Conservation (phyloP, 257 asterid genomes). For the Scutellaria minor region DNA sequence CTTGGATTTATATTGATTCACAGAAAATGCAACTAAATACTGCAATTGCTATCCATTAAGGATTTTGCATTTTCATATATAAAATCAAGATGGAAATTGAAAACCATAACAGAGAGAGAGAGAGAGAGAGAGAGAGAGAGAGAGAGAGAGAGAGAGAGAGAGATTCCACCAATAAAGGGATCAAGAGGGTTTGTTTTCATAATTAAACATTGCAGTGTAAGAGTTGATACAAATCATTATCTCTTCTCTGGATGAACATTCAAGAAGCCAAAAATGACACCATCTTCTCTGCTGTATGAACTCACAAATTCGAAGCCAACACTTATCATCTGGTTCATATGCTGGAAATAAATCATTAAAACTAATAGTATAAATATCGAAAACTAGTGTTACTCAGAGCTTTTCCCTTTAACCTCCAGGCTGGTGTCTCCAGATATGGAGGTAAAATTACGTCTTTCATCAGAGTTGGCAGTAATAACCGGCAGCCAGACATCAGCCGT, state of each 20-base stretch:
- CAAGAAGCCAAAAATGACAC: neutral
- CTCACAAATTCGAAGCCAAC: neutral
- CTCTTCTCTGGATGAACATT: neutral
- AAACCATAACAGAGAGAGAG: too few species aligned
- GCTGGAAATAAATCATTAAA: constrained; percentile 28
- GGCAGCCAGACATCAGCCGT: constrained; percentile 97
- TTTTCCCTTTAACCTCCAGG: constrained; percentile 50
- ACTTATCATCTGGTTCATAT: constrained; percentile 3
- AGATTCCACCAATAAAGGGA: too few species aligned
- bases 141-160: too few species aligned
- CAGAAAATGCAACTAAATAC: neutral
- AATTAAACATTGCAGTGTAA: neutral
- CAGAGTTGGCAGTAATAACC: constrained; percentile 84
- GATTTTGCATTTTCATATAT: too few species aligned
- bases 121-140: too few species aligned
- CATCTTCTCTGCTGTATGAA: neutral
- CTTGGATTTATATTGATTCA: constrained; percentile 14
- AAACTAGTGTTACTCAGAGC: constrained; percentile 44
- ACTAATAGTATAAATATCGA: neutral
- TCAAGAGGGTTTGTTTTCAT: too few species aligned
- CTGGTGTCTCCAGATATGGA: constrained; percentile 46
- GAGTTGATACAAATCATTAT: neutral
- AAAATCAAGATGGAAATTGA: too few species aligned
- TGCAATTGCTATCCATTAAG: too few species aligned
- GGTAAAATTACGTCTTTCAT: constrained; percentile 72